Conservation (phyloP, 2,329 filamentous ascomycete genomes). For the Septoria petroselini region DNA sequence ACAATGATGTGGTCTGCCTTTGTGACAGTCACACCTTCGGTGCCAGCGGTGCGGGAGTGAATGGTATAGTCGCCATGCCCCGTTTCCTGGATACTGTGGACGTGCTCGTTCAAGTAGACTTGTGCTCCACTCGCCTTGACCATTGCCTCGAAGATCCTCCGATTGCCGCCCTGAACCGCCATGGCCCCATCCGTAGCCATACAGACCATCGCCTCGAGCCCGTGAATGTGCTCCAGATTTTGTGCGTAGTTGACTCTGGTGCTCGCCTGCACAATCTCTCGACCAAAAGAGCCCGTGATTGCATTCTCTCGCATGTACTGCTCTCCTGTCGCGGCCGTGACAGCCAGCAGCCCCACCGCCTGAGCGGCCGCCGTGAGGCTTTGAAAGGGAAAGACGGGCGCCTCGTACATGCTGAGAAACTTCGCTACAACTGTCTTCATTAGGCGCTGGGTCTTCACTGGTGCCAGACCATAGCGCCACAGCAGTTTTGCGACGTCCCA, state of each 20-base stretch:
- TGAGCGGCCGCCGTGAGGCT: constrained; percentile 68
- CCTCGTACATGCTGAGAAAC: constrained; percentile 77
- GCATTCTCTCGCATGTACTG: constrained; percentile 67
- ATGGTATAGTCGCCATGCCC: constrained; percentile 45
- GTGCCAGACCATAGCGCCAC: constrained; percentile 81
- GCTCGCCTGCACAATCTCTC: constrained; percentile 82
- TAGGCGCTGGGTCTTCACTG: constrained; percentile 68
- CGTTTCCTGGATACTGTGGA: constrained; percentile 55
- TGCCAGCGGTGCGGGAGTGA: not conserved
- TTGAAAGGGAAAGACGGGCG: constrained; percentile 77
- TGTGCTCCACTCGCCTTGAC: constrained; percentile 61
- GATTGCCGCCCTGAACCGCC: constrained; percentile 80
- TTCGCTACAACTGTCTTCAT: constrained; percentile 67
- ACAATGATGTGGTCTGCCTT: constrained; percentile 64
- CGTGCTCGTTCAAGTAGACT: constrained; percentile 64
- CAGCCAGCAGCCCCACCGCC: constrained; percentile 63
- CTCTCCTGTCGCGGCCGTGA: constrained; percentile 69
- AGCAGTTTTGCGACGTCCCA: constrained; percentile 76
- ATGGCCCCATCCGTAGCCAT: constrained; percentile 85
- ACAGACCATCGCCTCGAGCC: constrained; percentile 84
- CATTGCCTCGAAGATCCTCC: constrained; percentile 89
- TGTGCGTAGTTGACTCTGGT: constrained; percentile 94
- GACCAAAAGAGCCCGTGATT: constrained; percentile 65
- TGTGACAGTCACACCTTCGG: not conserved
- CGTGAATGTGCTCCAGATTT: constrained; percentile 82